A percentile compares a stretch with the other conserved stretches of the same genome.
Conservation (phyloP, 306 rosid genomes). For the Dryas octopetala region DNA sequence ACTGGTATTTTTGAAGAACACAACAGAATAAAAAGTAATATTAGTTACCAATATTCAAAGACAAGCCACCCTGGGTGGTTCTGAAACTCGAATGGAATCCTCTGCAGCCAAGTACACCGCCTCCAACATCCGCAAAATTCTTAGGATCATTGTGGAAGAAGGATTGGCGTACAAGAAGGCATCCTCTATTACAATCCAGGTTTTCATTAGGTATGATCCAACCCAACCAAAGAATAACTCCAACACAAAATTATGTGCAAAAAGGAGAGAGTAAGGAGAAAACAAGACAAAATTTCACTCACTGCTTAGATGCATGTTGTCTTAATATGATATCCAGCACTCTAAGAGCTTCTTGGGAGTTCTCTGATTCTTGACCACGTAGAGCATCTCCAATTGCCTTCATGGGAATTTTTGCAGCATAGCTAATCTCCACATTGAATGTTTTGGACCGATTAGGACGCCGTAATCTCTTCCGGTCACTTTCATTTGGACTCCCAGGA, state of each 20-base stretch:
- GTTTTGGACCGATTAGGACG: constrained; percentile 63
- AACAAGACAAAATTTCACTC: constrained; percentile 25
- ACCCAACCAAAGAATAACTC: background rate
- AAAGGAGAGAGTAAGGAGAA: background rate
- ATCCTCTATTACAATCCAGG: constrained; percentile 62
- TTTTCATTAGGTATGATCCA: background rate
- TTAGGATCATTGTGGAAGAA: constrained; percentile 72
- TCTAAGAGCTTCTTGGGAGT: constrained; percentile 81
- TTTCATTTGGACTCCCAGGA: constrained; percentile 53
- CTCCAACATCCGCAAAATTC: constrained; percentile 69
- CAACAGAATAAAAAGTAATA: background rate
- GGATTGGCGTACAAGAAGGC: constrained; percentile 86
- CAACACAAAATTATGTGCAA: background rate
- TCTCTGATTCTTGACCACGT: constrained; percentile 80
- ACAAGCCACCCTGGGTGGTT: constrained; percentile 81
- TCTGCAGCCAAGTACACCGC: constrained; percentile 87
- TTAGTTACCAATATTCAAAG: constrained; percentile 68
- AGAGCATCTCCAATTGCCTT: constrained; percentile 75
- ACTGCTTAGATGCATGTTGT: constrained; percentile 96
- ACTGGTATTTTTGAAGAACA: background rate
- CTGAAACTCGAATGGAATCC: constrained; percentile 96
- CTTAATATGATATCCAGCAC: constrained; percentile 81
- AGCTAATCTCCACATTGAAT: constrained; percentile 73
- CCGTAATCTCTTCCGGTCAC: constrained; percentile 70
- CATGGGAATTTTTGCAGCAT: constrained; percentile 80